Base-by-base conservation (phyloP, 2,329 filamentous ascomycete species). In the Ciborinia camelliae region DNA sequence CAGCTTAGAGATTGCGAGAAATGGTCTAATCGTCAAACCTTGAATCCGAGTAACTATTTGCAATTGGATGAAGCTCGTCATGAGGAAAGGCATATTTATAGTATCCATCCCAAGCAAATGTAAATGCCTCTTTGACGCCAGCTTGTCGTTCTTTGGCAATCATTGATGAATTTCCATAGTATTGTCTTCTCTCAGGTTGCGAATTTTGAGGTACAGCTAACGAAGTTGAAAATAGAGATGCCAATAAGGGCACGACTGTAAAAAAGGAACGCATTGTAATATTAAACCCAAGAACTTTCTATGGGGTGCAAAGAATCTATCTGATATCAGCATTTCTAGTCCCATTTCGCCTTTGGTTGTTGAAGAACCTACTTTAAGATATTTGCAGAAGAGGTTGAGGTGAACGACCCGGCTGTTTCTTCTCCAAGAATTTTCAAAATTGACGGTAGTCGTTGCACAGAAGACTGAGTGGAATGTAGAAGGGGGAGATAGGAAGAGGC, bases 61-160 rank as follows among this genome's bases (percentile, higher is more conserved):
- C 84, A 18, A 90, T 80, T 0, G 92, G 91, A 67, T 80, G 81
- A 12, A 96, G 79, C 52, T 91, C 90, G 75, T 96, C 91, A 70
- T 91, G 85, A 0, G 89, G 90, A 68, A 90, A 93, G 0, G 90
- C 90, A 76, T 90, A 86, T 76, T 85, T 78, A 72, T 85, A 84
- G 75, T 94, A 94, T 2, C 88, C 89, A 65, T 86, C 77, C 89
- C 90, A 93, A 2, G 89, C 87, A 71, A 83, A 82, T 65, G 84
- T 80, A 72, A 93, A 94, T 0, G 87, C 86, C 63, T 86, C 82
- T 73, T 86, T 88, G 62, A 93, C 84, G 1, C 85, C 84, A 57
- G 81, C 79, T 15, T 86, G 83, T 69, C 85, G 67, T 41, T 73
- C 63, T 37, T 59, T 39, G 41, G 74, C 72, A 28, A 71, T 35